Conservation (phyloP, 257 asterid genomes). For the Catharanthus roseus region DNA sequence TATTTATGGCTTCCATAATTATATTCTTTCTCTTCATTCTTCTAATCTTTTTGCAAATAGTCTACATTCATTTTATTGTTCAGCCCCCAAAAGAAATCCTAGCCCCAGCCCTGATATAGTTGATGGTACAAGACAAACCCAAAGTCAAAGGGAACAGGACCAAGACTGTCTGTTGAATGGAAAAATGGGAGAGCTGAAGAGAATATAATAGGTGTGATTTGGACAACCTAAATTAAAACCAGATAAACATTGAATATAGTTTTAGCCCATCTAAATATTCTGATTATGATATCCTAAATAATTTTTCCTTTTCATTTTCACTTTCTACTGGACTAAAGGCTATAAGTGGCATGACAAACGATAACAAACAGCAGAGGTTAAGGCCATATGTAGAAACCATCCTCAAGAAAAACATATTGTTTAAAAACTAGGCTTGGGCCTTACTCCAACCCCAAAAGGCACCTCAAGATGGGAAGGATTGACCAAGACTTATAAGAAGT, state of each 20-base stretch:
- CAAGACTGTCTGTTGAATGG: not conserved
- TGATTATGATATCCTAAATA: not conserved
- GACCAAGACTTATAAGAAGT: too few relatives aligned
- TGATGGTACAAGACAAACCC: not conserved
- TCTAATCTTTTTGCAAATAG: not conserved
- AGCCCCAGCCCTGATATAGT: not conserved
- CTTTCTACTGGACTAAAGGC: not conserved
- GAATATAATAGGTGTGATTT: not conserved
- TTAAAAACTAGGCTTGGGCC: too few relatives aligned
- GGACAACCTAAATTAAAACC: not conserved
- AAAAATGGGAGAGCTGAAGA: not conserved
- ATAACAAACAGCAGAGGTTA: not conserved
- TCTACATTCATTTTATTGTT: not conserved
- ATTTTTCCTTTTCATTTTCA: not conserved
- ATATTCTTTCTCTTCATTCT: not conserved
- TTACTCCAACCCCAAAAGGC: too few relatives aligned
- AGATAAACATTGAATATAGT: not conserved
- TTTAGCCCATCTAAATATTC: not conserved
- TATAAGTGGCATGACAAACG: not conserved
- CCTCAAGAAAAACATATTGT: not conserved
- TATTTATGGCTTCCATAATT: not conserved
- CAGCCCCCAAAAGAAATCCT: not conserved
- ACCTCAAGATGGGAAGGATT: too few relatives aligned
- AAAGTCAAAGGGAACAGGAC: not conserved
- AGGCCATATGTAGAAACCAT: not conserved